A percentile compares a stretch with the other conserved stretches of the same genome.
phyloP scores from a whole-genome alignment of 2,329 filamentous ascomycete species.

The Cercospora berteroae region DNA sequence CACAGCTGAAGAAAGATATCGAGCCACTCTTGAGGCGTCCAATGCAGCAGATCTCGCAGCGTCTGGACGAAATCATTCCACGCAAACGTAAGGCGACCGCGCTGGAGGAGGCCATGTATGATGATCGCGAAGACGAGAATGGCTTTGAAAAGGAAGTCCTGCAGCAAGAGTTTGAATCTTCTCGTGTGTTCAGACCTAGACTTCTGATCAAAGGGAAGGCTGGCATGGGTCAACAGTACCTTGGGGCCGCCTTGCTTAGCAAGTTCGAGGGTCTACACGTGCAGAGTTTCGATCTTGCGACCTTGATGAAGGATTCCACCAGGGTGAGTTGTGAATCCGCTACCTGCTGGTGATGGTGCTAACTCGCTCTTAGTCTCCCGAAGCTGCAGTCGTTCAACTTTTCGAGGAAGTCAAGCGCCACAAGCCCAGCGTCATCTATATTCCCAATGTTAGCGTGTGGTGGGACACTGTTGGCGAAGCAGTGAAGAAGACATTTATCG shows the following conservation, averaged over 20 bases:
- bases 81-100: slow-evolving; percentile 83
- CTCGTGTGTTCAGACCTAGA: slow-evolving; percentile 82
- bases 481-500: slow-evolving; percentile 75
- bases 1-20: slow-evolving; percentile 73
- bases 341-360: slow-evolving; percentile 3
- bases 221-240: slow-evolving; percentile 92
- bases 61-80: slow-evolving; percentile 71
- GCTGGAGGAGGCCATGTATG: slow-evolving; percentile 91
- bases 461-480: slow-evolving; percentile 65
- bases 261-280: slow-evolving; percentile 93
- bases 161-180: slow-evolving; percentile 71
- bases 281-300: slow-evolving; percentile 88
- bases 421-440: slow-evolving; percentile 93
- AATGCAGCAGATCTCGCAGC: slow-evolving; percentile 63
- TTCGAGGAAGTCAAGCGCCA: slow-evolving; percentile 92
- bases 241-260: slow-evolving; percentile 80
- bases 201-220: slow-evolving; percentile 76
- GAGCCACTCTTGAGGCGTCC: slow-evolving; percentile 77
- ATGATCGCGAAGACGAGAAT: slow-evolving; percentile 74
- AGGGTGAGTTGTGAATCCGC: slow-evolving; percentile 53
- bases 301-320: slow-evolving; percentile 76
- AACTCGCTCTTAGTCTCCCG: slow-evolving; percentile 54
- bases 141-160: slow-evolving; percentile 82
- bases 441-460: slow-evolving; percentile 88
- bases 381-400: slow-evolving; percentile 84